A percentile compares a stretch with the other conserved stretches of the same genome.
phyloP scores from a whole-genome alignment of 345 rosid species.

The Camelina neglecta region DNA sequence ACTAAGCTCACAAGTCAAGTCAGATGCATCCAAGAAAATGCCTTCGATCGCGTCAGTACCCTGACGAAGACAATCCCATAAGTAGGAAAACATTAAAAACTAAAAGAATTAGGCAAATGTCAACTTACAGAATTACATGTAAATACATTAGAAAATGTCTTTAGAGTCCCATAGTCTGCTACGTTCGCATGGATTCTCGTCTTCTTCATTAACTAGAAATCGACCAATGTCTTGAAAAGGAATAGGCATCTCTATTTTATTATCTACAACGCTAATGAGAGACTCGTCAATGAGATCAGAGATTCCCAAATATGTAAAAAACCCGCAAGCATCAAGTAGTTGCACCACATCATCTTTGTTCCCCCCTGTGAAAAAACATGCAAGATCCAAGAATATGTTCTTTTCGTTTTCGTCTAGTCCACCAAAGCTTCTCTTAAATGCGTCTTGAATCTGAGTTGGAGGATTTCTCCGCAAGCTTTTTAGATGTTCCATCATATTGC shows the following conservation, averaged over 20 bases:
- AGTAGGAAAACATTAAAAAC: neutral
- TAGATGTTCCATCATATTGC: constrained; percentile 30
- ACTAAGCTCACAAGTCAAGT: neutral
- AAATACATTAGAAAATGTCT: constrained; percentile 36
- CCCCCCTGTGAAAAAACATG: constrained; percentile 42
- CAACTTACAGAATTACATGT: constrained; percentile 23
- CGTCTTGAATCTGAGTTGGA: constrained; percentile 30
- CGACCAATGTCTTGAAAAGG: constrained; percentile 45
- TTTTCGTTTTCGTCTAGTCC: constrained; percentile 39
- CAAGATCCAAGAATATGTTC: constrained; percentile 46
- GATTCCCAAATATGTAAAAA: constrained; percentile 37
- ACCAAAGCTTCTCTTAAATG: constrained; percentile 44
- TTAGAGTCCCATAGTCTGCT: constrained; percentile 42
- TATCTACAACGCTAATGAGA: constrained; percentile 29
- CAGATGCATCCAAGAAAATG: constrained; percentile 30
- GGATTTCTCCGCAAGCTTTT: constrained; percentile 19
- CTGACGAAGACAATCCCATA: constrained; percentile 17
- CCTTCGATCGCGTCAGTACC: constrained; percentile 42
- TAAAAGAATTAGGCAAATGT: neutral
- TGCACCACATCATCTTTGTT: constrained; percentile 35
- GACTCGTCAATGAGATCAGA: constrained; percentile 44
- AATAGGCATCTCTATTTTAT: constrained; percentile 30
- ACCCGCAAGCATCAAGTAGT: constrained; percentile 42
- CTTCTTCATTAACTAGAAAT: constrained; percentile 33
- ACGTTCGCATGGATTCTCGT: constrained; percentile 17